phyloP scores from a whole-genome alignment of 2,329 filamentous ascomycete genomes.

The Xylaria sp. region DNA sequence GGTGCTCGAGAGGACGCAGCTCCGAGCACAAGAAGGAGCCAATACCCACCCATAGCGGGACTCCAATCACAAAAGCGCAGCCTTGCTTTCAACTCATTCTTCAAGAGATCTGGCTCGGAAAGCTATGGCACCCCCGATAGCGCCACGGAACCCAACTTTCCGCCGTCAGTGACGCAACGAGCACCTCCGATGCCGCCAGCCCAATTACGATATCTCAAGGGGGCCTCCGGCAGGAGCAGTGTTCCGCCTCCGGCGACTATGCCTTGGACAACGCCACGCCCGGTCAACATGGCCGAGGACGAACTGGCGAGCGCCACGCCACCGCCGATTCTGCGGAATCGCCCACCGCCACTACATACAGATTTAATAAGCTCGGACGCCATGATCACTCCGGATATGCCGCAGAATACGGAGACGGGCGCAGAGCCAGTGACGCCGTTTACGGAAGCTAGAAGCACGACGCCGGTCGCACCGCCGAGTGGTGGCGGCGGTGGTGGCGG shows the following conservation, averaged over 20 bases:
- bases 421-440: slow-evolving; percentile 22
- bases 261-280: slow-evolving; percentile 44
- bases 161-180: slow-evolving; percentile 27
- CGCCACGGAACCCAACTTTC: slow-evolving; percentile 28
- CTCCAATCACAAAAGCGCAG: slow-evolving; percentile 49
- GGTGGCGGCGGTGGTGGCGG: slow-evolving; percentile 20
- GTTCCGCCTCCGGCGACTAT: slow-evolving; percentile 39
- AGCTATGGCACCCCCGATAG: slow-evolving; percentile 33
- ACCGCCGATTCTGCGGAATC: slow-evolving; percentile 60
- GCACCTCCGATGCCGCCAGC: neutral
- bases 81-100: slow-evolving; percentile 55
- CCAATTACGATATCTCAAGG: slow-evolving; percentile 17
- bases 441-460: slow-evolving; percentile 13
- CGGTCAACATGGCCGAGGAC: slow-evolving; percentile 50
- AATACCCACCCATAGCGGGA: slow-evolving; percentile 58
- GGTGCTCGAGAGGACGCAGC: slow-evolving; percentile 17
- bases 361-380: neutral
- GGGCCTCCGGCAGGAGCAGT: slow-evolving; percentile 35
- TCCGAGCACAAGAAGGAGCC: slow-evolving; percentile 39
- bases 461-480: slow-evolving; percentile 16
- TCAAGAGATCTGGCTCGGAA: slow-evolving; percentile 56
- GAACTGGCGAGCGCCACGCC: slow-evolving; percentile 58
- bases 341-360: slow-evolving; percentile 25
- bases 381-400: slow-evolving; percentile 9
- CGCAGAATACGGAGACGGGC: slow-evolving; percentile 10